Percentiles rank a stretch among this genome's conserved stretches.
Evolutionary conservation across 2,329 filamentous ascomycete species (phyloP).

Genomic region (Fusarium succisae): DNA sequence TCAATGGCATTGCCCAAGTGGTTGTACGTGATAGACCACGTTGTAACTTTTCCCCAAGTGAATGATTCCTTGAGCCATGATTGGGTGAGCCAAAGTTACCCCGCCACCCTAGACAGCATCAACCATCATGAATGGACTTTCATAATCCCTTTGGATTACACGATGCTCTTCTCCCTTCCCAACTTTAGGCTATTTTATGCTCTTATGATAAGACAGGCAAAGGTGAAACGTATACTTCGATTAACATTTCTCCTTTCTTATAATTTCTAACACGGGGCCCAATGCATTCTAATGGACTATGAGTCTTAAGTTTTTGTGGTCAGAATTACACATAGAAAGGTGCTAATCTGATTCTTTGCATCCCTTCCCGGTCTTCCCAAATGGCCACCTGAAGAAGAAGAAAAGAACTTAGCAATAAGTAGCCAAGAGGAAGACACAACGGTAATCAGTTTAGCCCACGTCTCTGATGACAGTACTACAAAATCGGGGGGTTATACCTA

Average conservation of each 20-base stretch:
- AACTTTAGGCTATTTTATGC: not conserved
- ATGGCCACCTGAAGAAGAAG: not conserved
- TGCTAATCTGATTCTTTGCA: not conserved
- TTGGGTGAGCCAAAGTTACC: not conserved
- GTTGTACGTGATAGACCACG: slow-evolving; percentile 4
- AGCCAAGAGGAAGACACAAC: not conserved
- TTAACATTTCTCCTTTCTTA: not conserved
- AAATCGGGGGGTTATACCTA: too few relatives aligned
- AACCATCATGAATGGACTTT: not conserved
- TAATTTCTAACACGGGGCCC: not conserved
- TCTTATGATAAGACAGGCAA: not conserved
- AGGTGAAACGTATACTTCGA: not conserved
- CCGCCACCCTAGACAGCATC: not conserved
- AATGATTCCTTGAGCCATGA: slow-evolving; percentile 3
- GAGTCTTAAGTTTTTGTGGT: too few relatives aligned
- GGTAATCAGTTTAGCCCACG: not conserved
- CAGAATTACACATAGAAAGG: not conserved
- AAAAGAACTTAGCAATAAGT: not conserved
- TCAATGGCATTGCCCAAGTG: not conserved
- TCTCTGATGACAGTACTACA: too few relatives aligned
- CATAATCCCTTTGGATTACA: not conserved
- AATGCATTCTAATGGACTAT: too few relatives aligned
- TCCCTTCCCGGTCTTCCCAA: not conserved
- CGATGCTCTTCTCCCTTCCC: not conserved
- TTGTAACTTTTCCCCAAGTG: not conserved